phyloP scores from a whole-genome alignment of 345 rosid genomes.

The Salix caprea region DNA sequence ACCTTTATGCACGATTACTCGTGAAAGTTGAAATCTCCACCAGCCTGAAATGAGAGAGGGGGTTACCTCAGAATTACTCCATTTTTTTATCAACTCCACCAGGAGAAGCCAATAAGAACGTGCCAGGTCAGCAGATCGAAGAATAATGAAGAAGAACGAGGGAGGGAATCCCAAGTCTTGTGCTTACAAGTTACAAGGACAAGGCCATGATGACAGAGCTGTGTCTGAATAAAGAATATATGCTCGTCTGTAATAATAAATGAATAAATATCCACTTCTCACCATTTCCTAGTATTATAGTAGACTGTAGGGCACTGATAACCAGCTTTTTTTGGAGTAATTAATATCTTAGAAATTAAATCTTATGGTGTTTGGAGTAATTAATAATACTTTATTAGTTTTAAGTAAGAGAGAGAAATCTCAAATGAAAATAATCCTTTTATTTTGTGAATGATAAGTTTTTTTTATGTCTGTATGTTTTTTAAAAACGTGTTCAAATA shows the following conservation, averaged over 20 bases:
- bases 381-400: too few relatives aligned
- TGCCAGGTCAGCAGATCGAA: background rate
- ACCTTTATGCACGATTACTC: too few relatives aligned
- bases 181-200: background rate
- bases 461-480: too few relatives aligned
- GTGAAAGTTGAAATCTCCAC: too few relatives aligned
- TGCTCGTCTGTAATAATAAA: background rate
- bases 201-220: background rate
- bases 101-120: background rate
- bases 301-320: background rate
- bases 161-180: conserved; percentile 12
- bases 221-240: conserved; percentile 5
- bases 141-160: background rate
- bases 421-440: too few relatives aligned
- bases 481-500: too few relatives aligned
- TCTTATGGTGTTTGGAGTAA: too few relatives aligned
- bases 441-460: too few relatives aligned
- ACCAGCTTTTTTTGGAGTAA: background rate
- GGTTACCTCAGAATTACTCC: too few relatives aligned
- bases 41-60: too few relatives aligned
- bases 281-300: background rate
- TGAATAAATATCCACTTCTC: background rate
- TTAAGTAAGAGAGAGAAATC: too few relatives aligned
- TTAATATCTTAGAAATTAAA: too few relatives aligned
- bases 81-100: background rate